A percentile compares a stretch with the other conserved stretches of the same genome.
These are phyloP conservation scores for Triticum aestivum DNA, from an alignment of 176 grass and related monocot genomes.

Conservation along the genomic window DNA sequence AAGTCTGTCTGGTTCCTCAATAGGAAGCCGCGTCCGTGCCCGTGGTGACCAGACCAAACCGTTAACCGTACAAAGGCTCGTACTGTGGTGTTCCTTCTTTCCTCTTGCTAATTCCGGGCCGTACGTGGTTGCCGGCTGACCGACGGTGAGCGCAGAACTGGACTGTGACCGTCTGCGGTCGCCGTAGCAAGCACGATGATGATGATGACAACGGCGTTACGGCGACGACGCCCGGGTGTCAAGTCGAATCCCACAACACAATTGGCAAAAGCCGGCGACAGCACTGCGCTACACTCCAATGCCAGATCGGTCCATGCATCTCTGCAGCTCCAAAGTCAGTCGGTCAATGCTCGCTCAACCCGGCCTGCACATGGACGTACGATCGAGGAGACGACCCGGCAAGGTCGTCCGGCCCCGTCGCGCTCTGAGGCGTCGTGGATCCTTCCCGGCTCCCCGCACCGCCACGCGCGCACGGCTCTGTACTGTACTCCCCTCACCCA, in stretches of 20 bases:
- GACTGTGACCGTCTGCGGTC: too few species aligned
- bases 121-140: too few species aligned
- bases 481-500: background rate
- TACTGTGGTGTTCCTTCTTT: too few species aligned
- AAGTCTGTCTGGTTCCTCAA: too few species aligned
- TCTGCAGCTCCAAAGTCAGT: background rate
- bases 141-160: background rate
- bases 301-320: too few species aligned
- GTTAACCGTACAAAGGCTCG: too few species aligned
- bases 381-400: background rate
- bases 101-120: too few species aligned
- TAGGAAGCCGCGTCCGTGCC: too few species aligned
- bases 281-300: background rate
- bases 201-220: too few species aligned
- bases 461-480: background rate
- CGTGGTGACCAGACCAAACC: too few species aligned
- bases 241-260: background rate
- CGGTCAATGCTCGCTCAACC: background rate
- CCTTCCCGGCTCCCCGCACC: background rate
- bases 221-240: too few species aligned
- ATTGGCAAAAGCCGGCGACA: background rate
- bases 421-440: background rate
- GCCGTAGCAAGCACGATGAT: too few species aligned
- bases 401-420: background rate
- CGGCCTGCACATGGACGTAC: background rate